These are phyloP conservation scores for Fusarium sp. DNA, from an alignment of 2,329 filamentous ascomycete genomes.

Conservation along the genomic window DNA sequence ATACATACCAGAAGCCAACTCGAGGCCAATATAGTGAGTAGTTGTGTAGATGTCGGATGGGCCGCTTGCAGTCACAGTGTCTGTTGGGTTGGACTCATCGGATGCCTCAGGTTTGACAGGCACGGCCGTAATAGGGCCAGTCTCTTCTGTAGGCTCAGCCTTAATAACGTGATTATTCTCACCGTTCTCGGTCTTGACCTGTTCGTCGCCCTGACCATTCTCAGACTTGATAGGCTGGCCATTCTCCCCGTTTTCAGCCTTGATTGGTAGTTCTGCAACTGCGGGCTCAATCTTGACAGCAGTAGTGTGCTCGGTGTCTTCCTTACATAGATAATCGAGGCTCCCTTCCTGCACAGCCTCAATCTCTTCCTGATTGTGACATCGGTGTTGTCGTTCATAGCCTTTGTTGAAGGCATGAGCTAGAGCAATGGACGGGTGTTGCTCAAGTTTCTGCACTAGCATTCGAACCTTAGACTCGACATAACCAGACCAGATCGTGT, in stretches of 20 bases:
- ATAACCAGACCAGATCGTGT: conserved; percentile 88
- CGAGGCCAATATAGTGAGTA: conserved; percentile 92
- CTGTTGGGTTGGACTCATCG: conserved; percentile 8
- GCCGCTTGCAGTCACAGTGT: conserved; percentile 10
- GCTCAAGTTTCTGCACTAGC: conserved; percentile 83
- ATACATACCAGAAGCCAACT: conserved; percentile 75
- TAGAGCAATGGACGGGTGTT: conserved; percentile 79
- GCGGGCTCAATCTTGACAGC: conserved; percentile 22
- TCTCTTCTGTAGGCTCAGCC: conserved; percentile 42
- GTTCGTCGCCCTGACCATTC: conserved; percentile 42
- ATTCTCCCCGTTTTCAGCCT: conserved; percentile 54
- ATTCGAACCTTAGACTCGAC: conserved; percentile 93
- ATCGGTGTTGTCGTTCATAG: conserved; percentile 83
- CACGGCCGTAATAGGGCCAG: conserved; percentile 36
- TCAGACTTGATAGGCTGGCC: conserved; percentile 51
- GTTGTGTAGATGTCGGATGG: conserved; percentile 76
- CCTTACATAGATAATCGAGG: conserved; percentile 55
- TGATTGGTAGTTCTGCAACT: conserved; percentile 48
- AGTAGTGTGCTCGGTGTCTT: conserved; percentile 51
- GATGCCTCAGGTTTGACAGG: conserved; percentile 13
- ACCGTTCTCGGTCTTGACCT: conserved; percentile 50
- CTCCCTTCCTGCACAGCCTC: conserved; percentile 64
- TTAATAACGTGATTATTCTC: conserved; percentile 36
- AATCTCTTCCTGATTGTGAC: conserved; percentile 62
- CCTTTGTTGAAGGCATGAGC: conserved; percentile 94